These are phyloP conservation scores for Citrus medica DNA, from an alignment of 345 rosid genomes.

Conservation along the genomic window DNA sequence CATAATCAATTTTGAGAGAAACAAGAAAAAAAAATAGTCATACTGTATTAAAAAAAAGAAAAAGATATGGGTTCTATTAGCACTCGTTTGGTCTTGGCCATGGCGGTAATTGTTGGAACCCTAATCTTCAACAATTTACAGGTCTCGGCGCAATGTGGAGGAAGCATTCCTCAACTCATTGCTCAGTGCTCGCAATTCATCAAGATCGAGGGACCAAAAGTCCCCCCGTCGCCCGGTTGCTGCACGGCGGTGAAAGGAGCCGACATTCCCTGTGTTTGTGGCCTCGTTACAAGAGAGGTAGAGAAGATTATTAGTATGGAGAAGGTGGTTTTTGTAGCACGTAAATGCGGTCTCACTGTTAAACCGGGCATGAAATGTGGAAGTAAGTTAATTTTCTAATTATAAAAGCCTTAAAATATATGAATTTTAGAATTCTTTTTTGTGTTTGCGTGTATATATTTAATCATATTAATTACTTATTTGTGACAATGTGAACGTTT, in stretches of 20 bases:
- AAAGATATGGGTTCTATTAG: background rate
- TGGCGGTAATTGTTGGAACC: background rate
- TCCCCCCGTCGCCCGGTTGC: constrained; percentile 28
- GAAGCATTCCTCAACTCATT: background rate
- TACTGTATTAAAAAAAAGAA: background rate
- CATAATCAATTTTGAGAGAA: background rate
- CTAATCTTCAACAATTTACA: background rate
- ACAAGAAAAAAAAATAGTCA: background rate
- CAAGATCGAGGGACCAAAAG: background rate
- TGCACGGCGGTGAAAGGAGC: constrained; percentile 21
- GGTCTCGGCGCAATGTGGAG: background rate
- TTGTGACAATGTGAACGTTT: background rate
- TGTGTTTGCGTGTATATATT: background rate
- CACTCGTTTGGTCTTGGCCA: background rate
- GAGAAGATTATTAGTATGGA: constrained; percentile 31
- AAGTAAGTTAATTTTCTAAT: constrained; percentile 18
- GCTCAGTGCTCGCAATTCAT: background rate
- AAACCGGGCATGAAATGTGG: constrained; percentile 42
- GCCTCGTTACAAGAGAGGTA: constrained; percentile 21
- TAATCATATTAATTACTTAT: no score
- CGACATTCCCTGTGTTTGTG: constrained; percentile 34
- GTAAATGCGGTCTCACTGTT: constrained; percentile 36
- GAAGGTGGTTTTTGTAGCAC: constrained; percentile 40
- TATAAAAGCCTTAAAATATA: background rate
- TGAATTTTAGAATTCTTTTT: no score